phyloP scores from a whole-genome alignment of 192 early-diverging fungal genomes.

The Gorgonomyces haynaldii region DNA sequence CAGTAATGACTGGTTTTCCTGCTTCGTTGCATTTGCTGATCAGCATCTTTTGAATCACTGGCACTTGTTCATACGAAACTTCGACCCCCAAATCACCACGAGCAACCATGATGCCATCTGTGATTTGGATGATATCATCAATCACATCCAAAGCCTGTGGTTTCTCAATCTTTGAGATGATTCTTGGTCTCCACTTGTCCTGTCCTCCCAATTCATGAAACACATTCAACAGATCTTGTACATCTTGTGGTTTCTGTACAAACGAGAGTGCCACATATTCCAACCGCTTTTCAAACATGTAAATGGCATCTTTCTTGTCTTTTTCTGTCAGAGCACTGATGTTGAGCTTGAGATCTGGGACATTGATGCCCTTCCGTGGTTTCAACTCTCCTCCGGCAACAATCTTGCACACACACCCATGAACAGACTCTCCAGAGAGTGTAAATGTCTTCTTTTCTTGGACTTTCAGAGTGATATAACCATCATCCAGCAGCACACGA shows the following conservation, averaged over 20 bases:
- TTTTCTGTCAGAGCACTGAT: constrained; percentile 45
- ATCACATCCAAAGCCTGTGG: constrained; percentile 42
- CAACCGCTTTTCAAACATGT: constrained; percentile 31
- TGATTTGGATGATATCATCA: constrained; percentile 35
- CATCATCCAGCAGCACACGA: constrained; percentile 43
- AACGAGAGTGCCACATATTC: constrained; percentile 42
- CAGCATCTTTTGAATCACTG: constrained; percentile 44
- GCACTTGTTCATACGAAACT: constrained; percentile 35
- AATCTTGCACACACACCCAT: too few species aligned
- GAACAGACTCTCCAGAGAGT: constrained; percentile 28
- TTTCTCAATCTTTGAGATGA: constrained; percentile 48
- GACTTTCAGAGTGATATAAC: constrained; percentile 28
- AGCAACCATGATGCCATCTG: constrained; percentile 51
- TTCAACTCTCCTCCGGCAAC: constrained; percentile 36
- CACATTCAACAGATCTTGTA: constrained; percentile 29
- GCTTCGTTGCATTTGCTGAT: constrained; percentile 41
- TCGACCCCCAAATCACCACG: constrained; percentile 48
- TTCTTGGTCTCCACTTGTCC: constrained; percentile 36
- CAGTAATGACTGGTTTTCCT: constrained; percentile 45
- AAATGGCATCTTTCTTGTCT: constrained; percentile 34
- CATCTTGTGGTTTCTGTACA: constrained; percentile 38
- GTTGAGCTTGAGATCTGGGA: constrained; percentile 28
- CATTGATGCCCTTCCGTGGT: constrained; percentile 44
- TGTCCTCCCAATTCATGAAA: constrained; percentile 16
- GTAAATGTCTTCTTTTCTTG: too few species aligned